Evolutionary conservation across 257 asterid genomes (phyloP).

Genomic region (Solanum microdontum): DNA sequence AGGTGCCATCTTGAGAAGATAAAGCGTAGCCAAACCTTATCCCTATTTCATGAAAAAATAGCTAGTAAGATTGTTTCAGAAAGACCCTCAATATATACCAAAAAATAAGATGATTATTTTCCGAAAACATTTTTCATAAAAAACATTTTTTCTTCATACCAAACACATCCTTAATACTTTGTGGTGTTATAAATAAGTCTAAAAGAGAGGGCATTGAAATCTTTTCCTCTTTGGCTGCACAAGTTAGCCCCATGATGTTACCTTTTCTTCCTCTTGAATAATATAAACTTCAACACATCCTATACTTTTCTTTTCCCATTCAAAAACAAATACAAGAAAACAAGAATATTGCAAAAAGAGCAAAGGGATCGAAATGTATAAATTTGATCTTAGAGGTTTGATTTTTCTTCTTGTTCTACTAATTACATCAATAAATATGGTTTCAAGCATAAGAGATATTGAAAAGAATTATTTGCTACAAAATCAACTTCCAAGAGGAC

Average conservation of each 20-base stretch:
- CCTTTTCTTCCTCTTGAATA: neutral
- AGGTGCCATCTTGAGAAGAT: too few relatives aligned
- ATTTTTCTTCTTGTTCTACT: slow-evolving; percentile 7
- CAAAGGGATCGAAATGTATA: neutral
- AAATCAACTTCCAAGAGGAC: slow-evolving; percentile 48
- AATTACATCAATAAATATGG: neutral
- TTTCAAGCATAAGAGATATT: slow-evolving; percentile 19
- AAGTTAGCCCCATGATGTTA: neutral
- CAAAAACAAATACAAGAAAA: neutral
- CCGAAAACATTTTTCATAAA: neutral
- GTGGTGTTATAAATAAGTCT: neutral
- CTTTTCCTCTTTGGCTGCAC: neutral
- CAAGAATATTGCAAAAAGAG: neutral
- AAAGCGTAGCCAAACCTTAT: too few relatives aligned
- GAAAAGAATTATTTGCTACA: slow-evolving; percentile 12
- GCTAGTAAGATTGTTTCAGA: too few relatives aligned
- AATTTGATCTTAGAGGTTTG: neutral
- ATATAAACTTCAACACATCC: neutral
- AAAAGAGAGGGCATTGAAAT: neutral
- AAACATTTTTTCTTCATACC: neutral
- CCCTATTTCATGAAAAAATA: too few relatives aligned
- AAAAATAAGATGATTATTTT: neutral
- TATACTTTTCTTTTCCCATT: neutral
- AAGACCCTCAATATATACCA: too few relatives aligned
- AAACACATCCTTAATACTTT: neutral